Percentiles rank a stretch among this genome's conserved stretches.
These are phyloP conservation scores for Pedinophyceae sp. DNA, from an alignment of 139 green algal species.

Conservation along the genomic window DNA sequence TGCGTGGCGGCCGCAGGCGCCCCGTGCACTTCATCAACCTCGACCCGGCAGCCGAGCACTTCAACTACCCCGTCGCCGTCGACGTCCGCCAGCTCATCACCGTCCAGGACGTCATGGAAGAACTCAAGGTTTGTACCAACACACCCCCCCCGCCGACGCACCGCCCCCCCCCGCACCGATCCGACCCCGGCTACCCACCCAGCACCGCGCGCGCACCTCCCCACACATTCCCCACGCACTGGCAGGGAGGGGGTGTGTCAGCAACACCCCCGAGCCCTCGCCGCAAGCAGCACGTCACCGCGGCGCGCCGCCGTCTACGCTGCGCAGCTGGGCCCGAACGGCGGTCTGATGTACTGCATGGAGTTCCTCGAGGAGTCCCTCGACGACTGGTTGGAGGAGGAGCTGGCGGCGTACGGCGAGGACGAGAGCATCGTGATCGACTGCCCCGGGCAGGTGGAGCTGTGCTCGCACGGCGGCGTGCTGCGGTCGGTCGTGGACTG, in stretches of 20 bases:
- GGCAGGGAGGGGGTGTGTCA: too few species aligned
- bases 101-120: conserved; percentile 88
- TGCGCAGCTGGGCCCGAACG: conserved; percentile 4
- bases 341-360: conserved; percentile 96
- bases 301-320: too few species aligned
- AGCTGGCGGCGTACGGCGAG: conserved; percentile 67
- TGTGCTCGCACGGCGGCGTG: conserved; percentile 83
- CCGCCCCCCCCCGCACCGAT: too few species aligned
- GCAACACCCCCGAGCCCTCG: too few species aligned
- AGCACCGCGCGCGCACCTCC: too few species aligned
- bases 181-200: too few species aligned
- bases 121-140: conserved; percentile 91
- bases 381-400: conserved; percentile 78
- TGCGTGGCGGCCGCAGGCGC: conserved; percentile 12
- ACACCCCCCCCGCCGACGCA: too few species aligned
- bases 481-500: conserved; percentile 76
- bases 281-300: too few species aligned
- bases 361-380: conserved; percentile 95
- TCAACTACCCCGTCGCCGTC: conserved; percentile 73
- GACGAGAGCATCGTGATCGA: conserved; percentile 96
- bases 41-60: conserved; percentile 87
- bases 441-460: conserved; percentile 95
- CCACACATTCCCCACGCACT: too few species aligned
- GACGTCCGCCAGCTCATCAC: conserved; percentile 78
- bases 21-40: conserved; percentile 84